These are phyloP conservation scores for Aspergillus sclerotioniger DNA, from an alignment of 495 filamentous ascomycete genomes.

Conservation along the genomic window DNA sequence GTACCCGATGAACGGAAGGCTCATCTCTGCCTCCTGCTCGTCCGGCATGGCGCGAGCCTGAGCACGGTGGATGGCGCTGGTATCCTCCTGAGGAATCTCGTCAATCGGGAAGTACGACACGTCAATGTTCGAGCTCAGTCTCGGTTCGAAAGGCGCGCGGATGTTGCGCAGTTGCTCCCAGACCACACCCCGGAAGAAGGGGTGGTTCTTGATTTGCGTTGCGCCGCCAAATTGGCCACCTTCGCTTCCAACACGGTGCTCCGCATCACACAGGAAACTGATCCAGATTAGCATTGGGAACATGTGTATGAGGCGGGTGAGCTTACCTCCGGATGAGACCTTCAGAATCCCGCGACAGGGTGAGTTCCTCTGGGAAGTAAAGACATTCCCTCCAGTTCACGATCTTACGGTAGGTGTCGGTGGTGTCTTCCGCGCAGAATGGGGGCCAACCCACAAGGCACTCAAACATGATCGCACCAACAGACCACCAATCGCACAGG, in stretches of 20 bases:
- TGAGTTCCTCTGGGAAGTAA: constrained; percentile 94
- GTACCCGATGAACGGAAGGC: constrained; percentile 94
- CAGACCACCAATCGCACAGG: constrained; percentile 98
- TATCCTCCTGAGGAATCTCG: constrained; percentile 93
- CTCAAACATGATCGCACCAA: constrained; percentile 99
- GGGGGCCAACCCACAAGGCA: constrained; percentile 98
- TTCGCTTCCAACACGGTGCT: constrained; percentile 71
- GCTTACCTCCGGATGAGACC: constrained; percentile 78
- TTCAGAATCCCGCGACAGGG: constrained; percentile 82
- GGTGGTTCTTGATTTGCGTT: constrained; percentile 85
- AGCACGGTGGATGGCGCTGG: constrained; percentile 64
- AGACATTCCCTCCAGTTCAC: constrained; percentile 95
- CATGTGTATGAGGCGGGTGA: background rate
- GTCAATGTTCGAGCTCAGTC: constrained; percentile 85
- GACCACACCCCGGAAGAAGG: constrained; percentile 94
- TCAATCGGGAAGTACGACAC: constrained; percentile 99
- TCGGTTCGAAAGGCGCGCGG: constrained; percentile 92
- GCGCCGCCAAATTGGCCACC: constrained; percentile 72
- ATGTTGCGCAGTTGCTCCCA: constrained; percentile 90
- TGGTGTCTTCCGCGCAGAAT: constrained; percentile 96
- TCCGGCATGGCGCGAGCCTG: constrained; percentile 62
- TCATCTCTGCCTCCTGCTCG: constrained; percentile 77
- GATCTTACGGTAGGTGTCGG: constrained; percentile 98
- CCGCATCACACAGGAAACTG: constrained; percentile 89
- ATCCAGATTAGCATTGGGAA: constrained; percentile 17